Base-by-base conservation (phyloP, 2,329 filamentous ascomycete genomes). In the Neoarthrinium moseri region DNA sequence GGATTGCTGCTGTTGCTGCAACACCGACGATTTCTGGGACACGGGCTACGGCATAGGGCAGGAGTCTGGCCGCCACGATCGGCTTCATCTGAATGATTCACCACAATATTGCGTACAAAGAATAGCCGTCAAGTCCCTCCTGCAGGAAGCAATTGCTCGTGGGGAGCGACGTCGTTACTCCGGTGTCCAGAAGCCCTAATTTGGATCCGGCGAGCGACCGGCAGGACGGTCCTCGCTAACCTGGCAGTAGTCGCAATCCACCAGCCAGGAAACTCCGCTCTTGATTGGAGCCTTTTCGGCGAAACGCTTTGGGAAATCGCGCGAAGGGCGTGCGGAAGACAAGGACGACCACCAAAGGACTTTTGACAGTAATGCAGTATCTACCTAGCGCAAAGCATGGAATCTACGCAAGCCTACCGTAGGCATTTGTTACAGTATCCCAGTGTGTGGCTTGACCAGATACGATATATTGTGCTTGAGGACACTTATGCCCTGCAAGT, bases 221-320 rank as follows among this genome's bases (percentile, higher is more conserved):
- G n/a, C 6, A 17, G 7, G n/a, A 17, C 26, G 26, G 10, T 34
- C 32, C 18, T 34, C 23, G 37, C 21, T 40, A 20, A 23, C 12
- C 12, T n/a, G 15, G 24, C 37, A 15, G 30, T 29, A 4, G 37
- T 17, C 22, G 37, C 22, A 29, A 40, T 29, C 37, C 35, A 29
- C 18, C 33, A 17, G 8, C 24, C 23, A n/a, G n/a, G n/a, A n/a
- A 22, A 40, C 37, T 26, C 37, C 37, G 24, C 15, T 40, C 30
- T 40, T 40, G 37, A 40, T 40, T 40, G 37, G 37, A 40, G 12
- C 37, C 27, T 26, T 40, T 18, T 40, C 37, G 37, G 37, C 37
- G 37, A 40, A 29, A 20, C 37, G 37, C 18, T 40, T 40, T 29
- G 11, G 37, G 37, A 40, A 24, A 29, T 40, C 22, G 24, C 37